These are phyloP conservation scores for Drosera spatulata DNA, from an alignment of 179 eudicot species.

Conservation along the genomic window DNA sequence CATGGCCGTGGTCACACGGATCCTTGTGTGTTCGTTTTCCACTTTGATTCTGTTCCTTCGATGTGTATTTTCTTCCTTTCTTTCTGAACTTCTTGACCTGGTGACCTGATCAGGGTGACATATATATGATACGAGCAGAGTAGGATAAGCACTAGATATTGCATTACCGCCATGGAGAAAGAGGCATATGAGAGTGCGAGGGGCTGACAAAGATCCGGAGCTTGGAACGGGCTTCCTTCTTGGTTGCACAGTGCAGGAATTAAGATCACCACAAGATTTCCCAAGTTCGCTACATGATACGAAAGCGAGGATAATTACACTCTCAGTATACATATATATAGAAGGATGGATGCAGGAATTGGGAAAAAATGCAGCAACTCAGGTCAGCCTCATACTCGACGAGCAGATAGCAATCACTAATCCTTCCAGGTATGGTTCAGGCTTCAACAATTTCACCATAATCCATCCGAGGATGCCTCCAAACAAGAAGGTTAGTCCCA, in stretches of 20 bases:
- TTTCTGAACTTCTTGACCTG: background rate
- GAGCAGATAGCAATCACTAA: constrained; percentile 65
- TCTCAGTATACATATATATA: background rate
- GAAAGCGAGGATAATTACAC: background rate
- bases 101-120: background rate
- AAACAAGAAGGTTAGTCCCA: constrained; percentile 65
- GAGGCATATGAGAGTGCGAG: constrained; percentile 78
- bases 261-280: constrained; percentile 65
- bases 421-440: constrained; percentile 59
- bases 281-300: constrained; percentile 55
- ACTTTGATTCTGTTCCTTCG: too few relatives aligned
- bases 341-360: background rate
- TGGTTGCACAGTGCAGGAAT: constrained; percentile 79
- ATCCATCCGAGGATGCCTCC: constrained; percentile 92
- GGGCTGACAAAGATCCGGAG: constrained; percentile 34
- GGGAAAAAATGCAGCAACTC: background rate
- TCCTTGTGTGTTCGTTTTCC: too few relatives aligned
- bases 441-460: constrained; percentile 63
- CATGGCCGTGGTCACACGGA: too few relatives aligned
- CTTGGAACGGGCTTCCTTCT: constrained; percentile 79
- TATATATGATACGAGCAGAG: background rate
- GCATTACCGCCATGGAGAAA: constrained; percentile 80
- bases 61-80: too few relatives aligned
- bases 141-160: background rate
- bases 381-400: constrained; percentile 30